phyloP scores from a whole-genome alignment of 805 yeast species.

The Myxozyma melibiosi region DNA sequence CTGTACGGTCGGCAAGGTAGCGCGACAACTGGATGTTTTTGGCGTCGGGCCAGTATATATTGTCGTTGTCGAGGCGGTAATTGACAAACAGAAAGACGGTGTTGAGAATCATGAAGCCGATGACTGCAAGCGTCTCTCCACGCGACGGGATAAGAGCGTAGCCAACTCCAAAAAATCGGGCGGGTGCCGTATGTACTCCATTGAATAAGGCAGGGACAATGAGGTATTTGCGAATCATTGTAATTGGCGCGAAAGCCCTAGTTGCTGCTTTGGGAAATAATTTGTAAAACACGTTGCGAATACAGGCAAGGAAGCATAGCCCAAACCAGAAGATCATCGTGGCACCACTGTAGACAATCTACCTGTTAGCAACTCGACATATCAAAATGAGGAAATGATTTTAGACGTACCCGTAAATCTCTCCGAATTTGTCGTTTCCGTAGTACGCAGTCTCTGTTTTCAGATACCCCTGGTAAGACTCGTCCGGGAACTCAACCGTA shows the following conservation, averaged over 20 bases:
- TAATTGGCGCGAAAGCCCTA: neutral
- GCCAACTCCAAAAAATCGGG: slow-evolving; percentile 19
- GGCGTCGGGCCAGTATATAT: slow-evolving; percentile 10
- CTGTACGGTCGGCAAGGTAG: slow-evolving; percentile 33
- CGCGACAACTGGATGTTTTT: slow-evolving; percentile 12
- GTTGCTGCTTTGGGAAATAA: slow-evolving; percentile 28
- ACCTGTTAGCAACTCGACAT: neutral
- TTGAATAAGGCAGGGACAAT: slow-evolving; percentile 39
- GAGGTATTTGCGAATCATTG: slow-evolving; percentile 33
- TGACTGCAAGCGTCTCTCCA: slow-evolving; percentile 10
- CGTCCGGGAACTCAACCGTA: neutral
- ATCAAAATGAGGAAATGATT: neutral
- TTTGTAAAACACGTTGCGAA: neutral
- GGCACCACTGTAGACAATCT: slow-evolving; percentile 1
- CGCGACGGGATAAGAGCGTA: slow-evolving; percentile 24
- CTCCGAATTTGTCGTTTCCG: neutral
- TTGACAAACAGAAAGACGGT: slow-evolving; percentile 14
- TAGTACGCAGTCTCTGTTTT: neutral
- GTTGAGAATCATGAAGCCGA: slow-evolving; percentile 8
- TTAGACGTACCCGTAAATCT: slow-evolving; percentile 12
- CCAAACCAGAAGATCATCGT: slow-evolving; percentile 16
- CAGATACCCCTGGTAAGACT: neutral
- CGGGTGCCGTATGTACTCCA: slow-evolving; percentile 35
- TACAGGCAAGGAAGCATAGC: neutral
- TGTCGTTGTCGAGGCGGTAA: slow-evolving; percentile 5